Evolutionary conservation across 2,329 filamentous ascomycete genomes (phyloP).

Genomic region (Colletotrichum euphorbiae): DNA sequence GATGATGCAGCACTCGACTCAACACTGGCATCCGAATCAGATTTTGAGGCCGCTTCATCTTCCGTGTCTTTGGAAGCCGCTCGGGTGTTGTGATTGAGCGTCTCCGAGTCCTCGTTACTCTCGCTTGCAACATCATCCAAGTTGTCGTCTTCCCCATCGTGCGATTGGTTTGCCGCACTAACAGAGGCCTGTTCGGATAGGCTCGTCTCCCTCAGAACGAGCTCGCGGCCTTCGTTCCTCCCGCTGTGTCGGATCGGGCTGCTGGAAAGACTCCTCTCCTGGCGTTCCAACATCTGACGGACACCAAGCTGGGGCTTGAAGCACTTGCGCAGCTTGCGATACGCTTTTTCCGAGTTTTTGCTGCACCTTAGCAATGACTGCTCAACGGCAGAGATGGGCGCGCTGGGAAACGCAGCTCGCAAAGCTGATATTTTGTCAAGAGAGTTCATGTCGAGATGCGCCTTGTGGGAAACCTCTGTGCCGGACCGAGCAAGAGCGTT

Average conservation of each 20-base stretch:
- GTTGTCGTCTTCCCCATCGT: not conserved
- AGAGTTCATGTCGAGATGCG: conserved; percentile 30
- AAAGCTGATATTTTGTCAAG: conserved; percentile 53
- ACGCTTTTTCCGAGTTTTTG: conserved; percentile 53
- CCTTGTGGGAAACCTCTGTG: not conserved
- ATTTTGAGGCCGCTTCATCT: conserved; percentile 43
- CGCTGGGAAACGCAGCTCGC: conserved; percentile 57
- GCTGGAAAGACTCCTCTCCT: conserved; percentile 20
- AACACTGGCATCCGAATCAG: conserved; percentile 49
- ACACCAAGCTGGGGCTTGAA: conserved; percentile 45
- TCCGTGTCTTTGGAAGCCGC: conserved; percentile 31
- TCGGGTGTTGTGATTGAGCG: conserved; percentile 13
- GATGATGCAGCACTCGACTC: conserved; percentile 38
- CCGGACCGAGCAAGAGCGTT: conserved; percentile 25
- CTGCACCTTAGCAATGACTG: conserved; percentile 49
- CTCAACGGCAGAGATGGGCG: conserved; percentile 51
- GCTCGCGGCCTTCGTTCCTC: conserved; percentile 3
- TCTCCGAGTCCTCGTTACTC: conserved; percentile 5
- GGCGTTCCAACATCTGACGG: conserved; percentile 49
- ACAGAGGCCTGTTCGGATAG: conserved; percentile 1
- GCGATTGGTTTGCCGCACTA: not conserved
- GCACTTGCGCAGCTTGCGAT: conserved; percentile 49
- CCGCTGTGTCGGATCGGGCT: conserved; percentile 20
- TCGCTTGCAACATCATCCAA: not conserved
- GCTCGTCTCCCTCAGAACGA: conserved; percentile 6